Percentiles rank a stretch among this genome's conserved stretches.
Conservation (phyloP, 805 yeast genomes). For the Lachancea meyersii region DNA sequence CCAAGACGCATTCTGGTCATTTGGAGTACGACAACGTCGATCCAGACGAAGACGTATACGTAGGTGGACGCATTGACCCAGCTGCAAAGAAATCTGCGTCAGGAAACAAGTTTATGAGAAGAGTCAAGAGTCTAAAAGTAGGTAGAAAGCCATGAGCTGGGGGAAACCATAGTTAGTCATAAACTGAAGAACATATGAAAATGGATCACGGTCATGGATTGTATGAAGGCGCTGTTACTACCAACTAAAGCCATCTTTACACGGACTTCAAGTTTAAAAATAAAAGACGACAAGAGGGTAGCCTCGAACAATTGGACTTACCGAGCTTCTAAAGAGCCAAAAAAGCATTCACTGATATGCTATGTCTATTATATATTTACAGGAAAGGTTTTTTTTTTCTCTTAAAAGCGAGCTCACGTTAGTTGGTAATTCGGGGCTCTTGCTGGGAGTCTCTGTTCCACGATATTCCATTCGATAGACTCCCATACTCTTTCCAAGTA, state of each 20-base stretch:
- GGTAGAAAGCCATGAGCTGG: constrained; percentile 34
- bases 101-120: constrained; percentile 60
- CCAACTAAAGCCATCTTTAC: too few relatives aligned
- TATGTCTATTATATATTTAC: constrained; percentile 12
- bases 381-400: constrained; percentile 6
- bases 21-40: constrained; percentile 15
- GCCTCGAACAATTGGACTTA: neutral
- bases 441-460: constrained; percentile 42
- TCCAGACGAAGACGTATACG: constrained; percentile 29
- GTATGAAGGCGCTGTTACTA: neutral
- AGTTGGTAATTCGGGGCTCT: constrained; percentile 9
- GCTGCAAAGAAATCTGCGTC: constrained; percentile 26
- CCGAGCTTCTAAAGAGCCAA: neutral
- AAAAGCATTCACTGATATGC: neutral
- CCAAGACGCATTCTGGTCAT: constrained; percentile 21
- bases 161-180: too few relatives aligned
- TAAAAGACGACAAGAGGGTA: neutral
- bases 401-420: neutral
- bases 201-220: neutral
- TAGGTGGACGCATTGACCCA: constrained; percentile 27
- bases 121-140: constrained; percentile 87
- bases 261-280: too few relatives aligned
- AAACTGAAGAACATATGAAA: too few relatives aligned
- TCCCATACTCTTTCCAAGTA: constrained; percentile 65
- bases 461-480: constrained; percentile 64